Base-by-base conservation (phyloP, 1,284 basidiomycete species). In the Papiliotrema flavescens region DNA sequence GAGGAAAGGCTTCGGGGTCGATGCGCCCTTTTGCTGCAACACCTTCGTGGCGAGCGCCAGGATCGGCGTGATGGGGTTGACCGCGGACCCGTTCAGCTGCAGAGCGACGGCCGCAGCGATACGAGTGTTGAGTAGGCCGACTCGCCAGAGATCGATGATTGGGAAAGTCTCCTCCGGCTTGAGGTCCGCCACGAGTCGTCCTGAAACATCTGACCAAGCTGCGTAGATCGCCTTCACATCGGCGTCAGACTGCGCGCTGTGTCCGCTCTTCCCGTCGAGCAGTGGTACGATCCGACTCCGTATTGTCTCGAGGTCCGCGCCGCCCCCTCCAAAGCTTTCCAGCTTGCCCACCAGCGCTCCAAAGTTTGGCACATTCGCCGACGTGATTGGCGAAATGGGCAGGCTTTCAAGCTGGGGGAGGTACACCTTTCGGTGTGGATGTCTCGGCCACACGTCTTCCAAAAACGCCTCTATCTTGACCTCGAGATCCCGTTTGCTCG, bases 101-200 rank as follows among this genome's bases (percentile, higher is more conserved):
- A 69, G 61, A 23, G 65, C 61, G n/a, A 66, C 39, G 26, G 55
- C 73, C 0, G 78, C 74, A 0, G 82, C 80, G 8, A 87, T 79
- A 0, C 78, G 69, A 0, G 80, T 77, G 69, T 90, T 84, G 26
- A 91, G 80, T 8, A 89, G 71, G 0, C 85, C 87, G 0, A 94
- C 79, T 1, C 90, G 81, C 88, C 89, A 92, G 55, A 93, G 79
- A 67, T 94, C 91, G 9, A 86, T 82, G 1, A 92, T 70, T 0
- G 91, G 90, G 76, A 93, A 94, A 11, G 90, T 79, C 43, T 84
- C 79, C 13, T 81, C 80, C 0, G 81, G 61, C 1, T 83, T 79
- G 0, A 93, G 81, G 0, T 75, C 74, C 5, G 66, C 56, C 0
- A 78, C 66, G 0, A 91, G 74, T 0, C 71, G 66, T 2, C 63